Base-by-base conservation (phyloP, 176 grass and related monocot species). In the Pontederia paniculata region DNA sequence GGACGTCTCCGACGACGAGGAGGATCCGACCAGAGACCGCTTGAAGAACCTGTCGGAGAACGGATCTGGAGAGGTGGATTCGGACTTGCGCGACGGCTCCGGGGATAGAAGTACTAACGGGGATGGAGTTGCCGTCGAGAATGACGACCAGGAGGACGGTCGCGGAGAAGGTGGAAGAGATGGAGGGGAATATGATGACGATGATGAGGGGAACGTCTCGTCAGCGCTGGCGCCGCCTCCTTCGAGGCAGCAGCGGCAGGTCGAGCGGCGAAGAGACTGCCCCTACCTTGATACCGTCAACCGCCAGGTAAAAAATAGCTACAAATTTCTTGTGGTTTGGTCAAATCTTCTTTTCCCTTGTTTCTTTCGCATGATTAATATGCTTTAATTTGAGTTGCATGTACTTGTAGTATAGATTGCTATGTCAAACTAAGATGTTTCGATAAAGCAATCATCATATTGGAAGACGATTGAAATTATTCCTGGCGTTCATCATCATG, bases 201-300 rank as follows among this genome's bases (percentile, higher is more conserved):
- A 50, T 48, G 60, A 73, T 0, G 77, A 85, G 0, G 89, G 76
- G 0, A 73, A 78, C 28, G 0, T 57, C 70, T 0, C 60, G 81
- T 1, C 86, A 84, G 49, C 48, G 13, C 15, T 16, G 11, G 12
- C 44, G 49, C 73, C 50, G 68, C 77, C 55, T 42, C 77, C 69
- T 1, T 72, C 66, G 55, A 84, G 80, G 71, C 74, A 75, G 48
- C 71, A 68, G 13, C 82, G 93, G 60, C 77, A 98, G 45, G 83
- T 91, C 11, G 86, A 91, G 83, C 45, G 87, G 57, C 58, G 93
- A 21, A 74, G 75, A 23, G 93, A 98, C 65, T 98, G 86, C 49
- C 93, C 93, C 16, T 98, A 98, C 70, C 93, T 98, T n/a, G 93
- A 98, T 50, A 98, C 86, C 14, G 86, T 98, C 20, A 98, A 98